These are phyloP conservation scores for Mortierella sp. DNA, from an alignment of 371 early-diverging fungal species.

Conservation along the genomic window DNA sequence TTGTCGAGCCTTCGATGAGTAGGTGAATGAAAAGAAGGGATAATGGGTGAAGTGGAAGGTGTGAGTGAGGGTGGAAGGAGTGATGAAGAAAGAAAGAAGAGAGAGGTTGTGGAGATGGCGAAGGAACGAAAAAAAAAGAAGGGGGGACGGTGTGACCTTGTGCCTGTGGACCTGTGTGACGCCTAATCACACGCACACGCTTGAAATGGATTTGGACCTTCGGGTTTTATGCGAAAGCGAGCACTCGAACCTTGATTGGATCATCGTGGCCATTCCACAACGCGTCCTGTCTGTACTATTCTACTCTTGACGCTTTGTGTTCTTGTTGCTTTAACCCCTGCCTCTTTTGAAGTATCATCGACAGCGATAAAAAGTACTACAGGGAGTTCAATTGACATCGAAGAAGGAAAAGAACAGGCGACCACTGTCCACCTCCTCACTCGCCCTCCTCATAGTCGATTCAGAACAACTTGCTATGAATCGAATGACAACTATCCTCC, in stretches of 20 bases:
- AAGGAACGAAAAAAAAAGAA: background rate
- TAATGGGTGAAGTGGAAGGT: background rate
- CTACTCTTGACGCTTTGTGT: background rate
- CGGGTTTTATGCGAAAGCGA: background rate
- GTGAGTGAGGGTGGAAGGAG: background rate
- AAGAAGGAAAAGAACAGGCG: background rate
- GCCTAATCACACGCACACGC: background rate
- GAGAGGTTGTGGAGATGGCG: background rate
- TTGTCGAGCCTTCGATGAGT: background rate
- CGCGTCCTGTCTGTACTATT: background rate
- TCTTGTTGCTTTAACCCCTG: background rate
- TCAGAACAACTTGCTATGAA: background rate
- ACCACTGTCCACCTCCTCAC: too few relatives aligned
- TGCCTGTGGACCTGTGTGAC: background rate
- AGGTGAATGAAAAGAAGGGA: background rate
- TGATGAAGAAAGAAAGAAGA: background rate
- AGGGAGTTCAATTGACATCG: background rate
- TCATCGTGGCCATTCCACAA: constrained; percentile 2
- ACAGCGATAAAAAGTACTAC: background rate
- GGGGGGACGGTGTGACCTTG: background rate
- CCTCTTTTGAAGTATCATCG: background rate
- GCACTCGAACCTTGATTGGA: background rate
- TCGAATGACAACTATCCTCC: background rate
- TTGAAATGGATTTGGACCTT: too few relatives aligned
- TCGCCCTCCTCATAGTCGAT: background rate